Evolutionary conservation across 2,329 filamentous ascomycete genomes (phyloP).

Genomic region (Coniochaeta sp.): DNA sequence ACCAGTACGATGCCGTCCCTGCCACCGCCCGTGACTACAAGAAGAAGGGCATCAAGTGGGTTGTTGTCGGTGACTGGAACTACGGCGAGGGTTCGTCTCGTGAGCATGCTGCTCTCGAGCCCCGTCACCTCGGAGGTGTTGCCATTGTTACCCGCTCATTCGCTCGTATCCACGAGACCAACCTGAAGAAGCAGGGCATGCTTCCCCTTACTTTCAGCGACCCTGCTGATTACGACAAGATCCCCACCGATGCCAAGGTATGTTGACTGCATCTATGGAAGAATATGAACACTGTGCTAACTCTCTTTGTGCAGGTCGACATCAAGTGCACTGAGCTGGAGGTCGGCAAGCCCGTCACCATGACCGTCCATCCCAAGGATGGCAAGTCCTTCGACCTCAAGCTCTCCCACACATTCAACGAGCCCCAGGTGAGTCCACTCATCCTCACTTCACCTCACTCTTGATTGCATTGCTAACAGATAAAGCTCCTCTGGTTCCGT

Average conservation of each 20-base stretch:
- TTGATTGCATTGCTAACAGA: background rate
- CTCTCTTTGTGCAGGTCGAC: conserved; percentile 51
- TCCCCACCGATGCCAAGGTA: conserved; percentile 82
- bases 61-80: conserved; percentile 99
- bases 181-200: conserved; percentile 99
- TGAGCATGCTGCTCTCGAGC: conserved; percentile 97
- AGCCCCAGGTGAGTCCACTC: conserved; percentile 61
- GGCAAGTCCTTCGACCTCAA: conserved; percentile 73
- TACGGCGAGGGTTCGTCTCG: conserved; percentile 96
- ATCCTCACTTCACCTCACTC: background rate
- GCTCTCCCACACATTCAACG: conserved; percentile 96
- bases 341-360: conserved; percentile 87
- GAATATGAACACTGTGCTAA: conserved; percentile 14
- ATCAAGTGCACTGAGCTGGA: conserved; percentile 81
- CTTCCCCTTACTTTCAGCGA: conserved; percentile 93
- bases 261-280: conserved; percentile 11
- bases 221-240: conserved; percentile 96
- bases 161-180: conserved; percentile 99
- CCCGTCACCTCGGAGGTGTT: conserved; percentile 91
- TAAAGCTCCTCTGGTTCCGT: background rate
- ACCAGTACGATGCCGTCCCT: conserved; percentile 80
- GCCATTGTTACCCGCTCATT: conserved; percentile 95
- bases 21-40: conserved; percentile 98
- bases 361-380: conserved; percentile 86
- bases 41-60: conserved; percentile 92